Conservation (phyloP, 208 protist genomes). For the Leishmania major region DNA sequence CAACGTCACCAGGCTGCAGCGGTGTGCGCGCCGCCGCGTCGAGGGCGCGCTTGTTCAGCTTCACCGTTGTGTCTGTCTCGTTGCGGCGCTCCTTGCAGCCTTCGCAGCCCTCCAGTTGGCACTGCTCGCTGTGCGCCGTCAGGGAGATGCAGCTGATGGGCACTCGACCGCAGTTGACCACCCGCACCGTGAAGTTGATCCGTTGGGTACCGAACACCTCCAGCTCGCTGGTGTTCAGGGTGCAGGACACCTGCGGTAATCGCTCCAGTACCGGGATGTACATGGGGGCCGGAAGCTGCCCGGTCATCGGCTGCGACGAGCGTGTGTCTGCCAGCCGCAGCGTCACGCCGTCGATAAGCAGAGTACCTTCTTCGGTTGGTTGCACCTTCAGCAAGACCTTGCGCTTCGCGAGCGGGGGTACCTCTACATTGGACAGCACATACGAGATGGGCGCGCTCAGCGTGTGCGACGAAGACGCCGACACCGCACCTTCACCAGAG, state of each 20-base stretch:
- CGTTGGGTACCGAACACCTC: slow-evolving; percentile 85
- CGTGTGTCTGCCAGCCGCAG: slow-evolving; percentile 43
- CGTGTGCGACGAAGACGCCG: neutral
- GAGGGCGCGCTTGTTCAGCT: slow-evolving; percentile 61
- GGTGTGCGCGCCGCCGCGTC: slow-evolving; percentile 33
- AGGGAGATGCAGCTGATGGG: slow-evolving; percentile 66
- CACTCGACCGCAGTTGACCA: slow-evolving; percentile 76
- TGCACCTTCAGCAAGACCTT: slow-evolving; percentile 70
- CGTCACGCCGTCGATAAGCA: slow-evolving; percentile 71
- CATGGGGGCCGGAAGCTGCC: slow-evolving; percentile 41
- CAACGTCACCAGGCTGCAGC: slow-evolving; percentile 65
- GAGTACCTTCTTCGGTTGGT: slow-evolving; percentile 59
- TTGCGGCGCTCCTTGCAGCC: slow-evolving; percentile 76
- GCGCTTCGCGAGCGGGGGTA: slow-evolving; percentile 49
- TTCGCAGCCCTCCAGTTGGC: slow-evolving; percentile 80
- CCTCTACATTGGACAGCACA: slow-evolving; percentile 50
- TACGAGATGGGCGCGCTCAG: slow-evolving; percentile 64
- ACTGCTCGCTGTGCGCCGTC: slow-evolving; percentile 81
- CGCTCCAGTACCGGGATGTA: slow-evolving; percentile 74
- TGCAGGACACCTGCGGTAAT: slow-evolving; percentile 80
- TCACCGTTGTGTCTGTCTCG: slow-evolving; percentile 40
- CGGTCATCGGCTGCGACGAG: slow-evolving; percentile 39
- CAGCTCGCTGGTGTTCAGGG: slow-evolving; percentile 66
- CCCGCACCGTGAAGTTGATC: slow-evolving; percentile 63
- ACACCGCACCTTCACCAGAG: neutral